Percentiles rank a stretch among this genome's conserved stretches.
phyloP scores from a whole-genome alignment of 1,139 yeast species.

The Lodderomyces theae region DNA sequence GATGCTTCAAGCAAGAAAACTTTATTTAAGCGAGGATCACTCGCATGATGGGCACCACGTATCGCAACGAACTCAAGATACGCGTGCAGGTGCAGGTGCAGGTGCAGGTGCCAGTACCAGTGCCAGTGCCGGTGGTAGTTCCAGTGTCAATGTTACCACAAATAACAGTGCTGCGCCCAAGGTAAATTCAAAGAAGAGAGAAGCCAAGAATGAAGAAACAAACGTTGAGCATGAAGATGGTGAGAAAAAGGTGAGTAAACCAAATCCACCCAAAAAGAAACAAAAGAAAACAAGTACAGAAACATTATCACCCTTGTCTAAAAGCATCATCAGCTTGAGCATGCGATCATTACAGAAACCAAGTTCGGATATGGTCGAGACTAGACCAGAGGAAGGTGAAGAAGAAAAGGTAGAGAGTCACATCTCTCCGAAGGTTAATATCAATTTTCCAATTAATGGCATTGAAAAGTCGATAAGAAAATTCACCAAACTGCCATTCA shows the following conservation, averaged over 20 bases:
- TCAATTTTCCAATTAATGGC: constrained; percentile 24
- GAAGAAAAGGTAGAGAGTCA: background rate
- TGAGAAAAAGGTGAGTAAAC: constrained; percentile 1
- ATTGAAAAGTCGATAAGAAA: constrained; percentile 15
- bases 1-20: constrained; percentile 62
- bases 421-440: background rate
- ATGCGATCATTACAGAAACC: background rate
- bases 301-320: constrained; percentile 12
- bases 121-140: too few relatives aligned
- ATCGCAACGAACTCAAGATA: constrained; percentile 1
- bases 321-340: constrained; percentile 9
- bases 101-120: background rate
- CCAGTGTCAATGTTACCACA: too few relatives aligned
- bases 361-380: background rate
- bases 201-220: background rate
- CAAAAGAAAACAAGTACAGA: constrained; percentile 10
- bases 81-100: background rate
- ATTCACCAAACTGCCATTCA: constrained; percentile 9
- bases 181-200: background rate
- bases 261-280: background rate
- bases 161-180: too few relatives aligned
- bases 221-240: background rate
- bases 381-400: background rate
- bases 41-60: constrained; percentile 3
- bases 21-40: constrained; percentile 52